Percentiles rank a stretch among this genome's conserved stretches.
These are phyloP conservation scores for Cutaneotrichosporon cutaneum DNA, from an alignment of 1,284 basidiomycete species.

Conservation along the genomic window DNA sequence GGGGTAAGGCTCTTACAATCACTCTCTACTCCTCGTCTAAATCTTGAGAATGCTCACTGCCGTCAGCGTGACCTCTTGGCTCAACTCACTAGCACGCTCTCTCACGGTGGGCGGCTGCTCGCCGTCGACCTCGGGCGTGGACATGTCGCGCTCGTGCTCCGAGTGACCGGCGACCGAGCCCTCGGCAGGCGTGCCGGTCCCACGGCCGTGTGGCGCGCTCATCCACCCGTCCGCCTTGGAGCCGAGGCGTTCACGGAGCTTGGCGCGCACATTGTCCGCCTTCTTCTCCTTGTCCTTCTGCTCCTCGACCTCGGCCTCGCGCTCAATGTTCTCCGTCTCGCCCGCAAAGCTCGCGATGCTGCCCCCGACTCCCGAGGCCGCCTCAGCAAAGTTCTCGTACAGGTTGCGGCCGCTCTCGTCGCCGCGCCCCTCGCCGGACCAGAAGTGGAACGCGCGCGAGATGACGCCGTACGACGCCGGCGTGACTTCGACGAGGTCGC, in stretches of 20 bases:
- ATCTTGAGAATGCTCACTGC: conserved; percentile 24
- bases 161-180: conserved; percentile 3
- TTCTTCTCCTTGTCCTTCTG: conserved; percentile 40
- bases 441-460: conserved; percentile 85
- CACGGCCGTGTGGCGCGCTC: conserved; percentile 29
- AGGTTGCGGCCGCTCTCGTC: conserved; percentile 49
- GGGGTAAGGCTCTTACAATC: neutral
- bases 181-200: conserved; percentile 11
- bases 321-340: conserved; percentile 48
- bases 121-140: neutral
- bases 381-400: conserved; percentile 55
- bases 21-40: conserved; percentile 7
- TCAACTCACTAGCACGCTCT: conserved; percentile 21
- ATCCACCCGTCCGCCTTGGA: conserved; percentile 29
- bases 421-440: conserved; percentile 58
- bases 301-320: conserved; percentile 48
- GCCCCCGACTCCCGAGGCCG: conserved; percentile 38
- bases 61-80: neutral
- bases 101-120: neutral
- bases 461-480: conserved; percentile 88
- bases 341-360: conserved; percentile 44
- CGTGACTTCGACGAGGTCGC: conserved; percentile 83
- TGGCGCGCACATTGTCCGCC: conserved; percentile 27
- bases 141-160: conserved; percentile 10
- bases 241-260: conserved; percentile 25